A percentile compares a stretch with the other conserved stretches of the same genome.
These are phyloP conservation scores for Alternaria brassicae DNA, from an alignment of 2,329 filamentous ascomycete species.

Conservation along the genomic window DNA sequence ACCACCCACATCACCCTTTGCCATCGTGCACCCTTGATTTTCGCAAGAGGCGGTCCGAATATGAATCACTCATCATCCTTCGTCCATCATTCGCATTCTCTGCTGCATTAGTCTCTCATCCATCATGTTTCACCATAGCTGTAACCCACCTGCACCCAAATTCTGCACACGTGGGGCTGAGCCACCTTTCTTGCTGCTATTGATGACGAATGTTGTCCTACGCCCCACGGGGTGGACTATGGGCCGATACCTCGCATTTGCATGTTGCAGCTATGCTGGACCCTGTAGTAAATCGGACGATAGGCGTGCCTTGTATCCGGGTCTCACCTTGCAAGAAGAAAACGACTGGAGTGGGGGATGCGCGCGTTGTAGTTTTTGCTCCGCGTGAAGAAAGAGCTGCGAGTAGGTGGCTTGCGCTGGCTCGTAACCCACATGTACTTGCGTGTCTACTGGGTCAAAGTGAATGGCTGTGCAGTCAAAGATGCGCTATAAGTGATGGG, in stretches of 20 bases:
- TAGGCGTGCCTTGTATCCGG: neutral
- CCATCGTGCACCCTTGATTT: neutral
- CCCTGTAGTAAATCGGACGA: constrained; percentile 3
- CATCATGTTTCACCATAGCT: constrained; percentile 3
- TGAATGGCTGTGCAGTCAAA: neutral
- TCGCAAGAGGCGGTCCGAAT: neutral
- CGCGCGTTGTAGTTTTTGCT: neutral
- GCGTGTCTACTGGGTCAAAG: neutral
- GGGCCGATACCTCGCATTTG: constrained; percentile 2
- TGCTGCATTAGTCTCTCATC: neutral
- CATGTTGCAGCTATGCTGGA: constrained; percentile 1
- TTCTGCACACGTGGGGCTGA: neutral
- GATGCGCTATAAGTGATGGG: neutral
- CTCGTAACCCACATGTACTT: neutral
- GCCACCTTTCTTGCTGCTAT: neutral
- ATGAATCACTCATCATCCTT: constrained; percentile 2
- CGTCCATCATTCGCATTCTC: constrained; percentile 3
- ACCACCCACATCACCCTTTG: neutral
- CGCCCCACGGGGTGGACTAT: neutral
- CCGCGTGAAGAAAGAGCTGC: neutral
- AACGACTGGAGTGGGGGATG: neutral
- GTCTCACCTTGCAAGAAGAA: neutral
- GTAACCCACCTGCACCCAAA: neutral
- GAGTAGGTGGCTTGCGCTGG: constrained; percentile 1
- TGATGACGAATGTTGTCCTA: neutral